Conservation (phyloP, 805 yeast genomes). For the Myxozyma udenii region DNA sequence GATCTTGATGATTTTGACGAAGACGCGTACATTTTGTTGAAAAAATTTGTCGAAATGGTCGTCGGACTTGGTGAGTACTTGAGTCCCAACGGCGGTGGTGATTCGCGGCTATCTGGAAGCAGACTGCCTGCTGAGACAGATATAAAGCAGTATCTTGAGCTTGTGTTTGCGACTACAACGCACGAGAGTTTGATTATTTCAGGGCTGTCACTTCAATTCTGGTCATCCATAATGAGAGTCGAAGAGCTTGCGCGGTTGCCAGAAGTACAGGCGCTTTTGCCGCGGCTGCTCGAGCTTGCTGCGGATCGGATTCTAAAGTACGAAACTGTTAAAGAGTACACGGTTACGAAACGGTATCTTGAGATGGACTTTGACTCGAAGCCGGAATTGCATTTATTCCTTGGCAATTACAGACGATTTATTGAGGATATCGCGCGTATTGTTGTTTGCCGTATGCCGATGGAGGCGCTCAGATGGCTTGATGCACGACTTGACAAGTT, state of each 20-base stretch:
- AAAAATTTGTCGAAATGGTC: slow-evolving; percentile 90
- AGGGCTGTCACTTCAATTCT: slow-evolving; percentile 85
- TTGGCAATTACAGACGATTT: slow-evolving; percentile 74
- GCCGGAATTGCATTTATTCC: slow-evolving; percentile 72
- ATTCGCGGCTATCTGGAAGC: slow-evolving; percentile 32
- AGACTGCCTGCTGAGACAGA: slow-evolving; percentile 55
- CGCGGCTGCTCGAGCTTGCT: slow-evolving; percentile 68
- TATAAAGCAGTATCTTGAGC: slow-evolving; percentile 61
- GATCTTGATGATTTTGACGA: slow-evolving; percentile 72
- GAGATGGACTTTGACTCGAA: slow-evolving; percentile 86
- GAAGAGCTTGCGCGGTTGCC: slow-evolving; percentile 54
- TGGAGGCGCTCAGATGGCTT: slow-evolving; percentile 77
- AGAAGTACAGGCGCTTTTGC: slow-evolving; percentile 52
- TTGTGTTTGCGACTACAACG: slow-evolving; percentile 75
- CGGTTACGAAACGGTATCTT: slow-evolving; percentile 60
- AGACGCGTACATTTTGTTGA: slow-evolving; percentile 70
- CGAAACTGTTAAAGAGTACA: slow-evolving; percentile 56
- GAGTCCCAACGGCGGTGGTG: slow-evolving; percentile 45
- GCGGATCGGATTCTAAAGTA: slow-evolving; percentile 77
- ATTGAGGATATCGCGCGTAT: slow-evolving; percentile 89
- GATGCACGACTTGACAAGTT: slow-evolving; percentile 68
- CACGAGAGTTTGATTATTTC: slow-evolving; percentile 87
- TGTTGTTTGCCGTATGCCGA: slow-evolving; percentile 79
- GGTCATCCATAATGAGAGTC: slow-evolving; percentile 85
- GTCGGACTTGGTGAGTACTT: slow-evolving; percentile 81